A percentile compares a stretch with the other conserved stretches of the same genome.
phyloP scores from a whole-genome alignment of 1,284 basidiomycete genomes.

The Pisolithus thermaeus region DNA sequence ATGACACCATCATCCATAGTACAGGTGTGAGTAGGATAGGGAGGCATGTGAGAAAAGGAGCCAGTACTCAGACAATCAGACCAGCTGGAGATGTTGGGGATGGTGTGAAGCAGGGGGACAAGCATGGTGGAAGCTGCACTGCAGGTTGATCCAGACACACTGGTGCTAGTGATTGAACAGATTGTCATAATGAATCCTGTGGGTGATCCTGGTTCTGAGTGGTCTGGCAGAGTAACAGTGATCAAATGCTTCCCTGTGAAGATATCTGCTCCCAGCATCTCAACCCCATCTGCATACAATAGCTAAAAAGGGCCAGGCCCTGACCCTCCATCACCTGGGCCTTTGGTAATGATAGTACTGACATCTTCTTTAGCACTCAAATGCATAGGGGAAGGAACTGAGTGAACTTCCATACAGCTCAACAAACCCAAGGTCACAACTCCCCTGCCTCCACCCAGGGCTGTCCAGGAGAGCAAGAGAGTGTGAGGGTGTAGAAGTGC shows the following conservation, averaged over 20 bases:
- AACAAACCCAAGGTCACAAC: constrained; percentile 56
- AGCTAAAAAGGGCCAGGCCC: constrained; percentile 72
- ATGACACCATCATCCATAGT: constrained; percentile 68
- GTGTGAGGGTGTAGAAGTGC: constrained; percentile 77
- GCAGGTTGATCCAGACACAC: constrained; percentile 17
- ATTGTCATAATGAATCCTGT: constrained; percentile 69
- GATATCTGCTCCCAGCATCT: constrained; percentile 74
- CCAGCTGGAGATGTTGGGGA: constrained; percentile 62
- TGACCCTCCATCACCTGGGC: constrained; percentile 47
- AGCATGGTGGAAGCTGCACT: constrained; percentile 67
- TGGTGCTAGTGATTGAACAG: constrained; percentile 45
- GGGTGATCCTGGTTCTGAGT: constrained; percentile 55
- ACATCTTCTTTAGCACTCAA: constrained; percentile 76
- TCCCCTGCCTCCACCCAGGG: constrained; percentile 69
- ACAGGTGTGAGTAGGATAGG: constrained; percentile 45
- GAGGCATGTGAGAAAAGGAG: constrained; percentile 32
- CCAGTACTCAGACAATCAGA: constrained; percentile 37
- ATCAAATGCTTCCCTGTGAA: constrained; percentile 60
- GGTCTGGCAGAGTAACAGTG: constrained; percentile 44
- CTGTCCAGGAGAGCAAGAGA: constrained; percentile 78
- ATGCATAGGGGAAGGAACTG: constrained; percentile 72
- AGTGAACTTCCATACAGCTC: constrained; percentile 58
- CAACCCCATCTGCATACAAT: constrained; percentile 73
- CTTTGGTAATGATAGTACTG: constrained; percentile 71
- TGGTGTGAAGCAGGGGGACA: constrained; percentile 58